Conservation (phyloP, 257 asterid species). For the Nicotiana knightiana region DNA sequence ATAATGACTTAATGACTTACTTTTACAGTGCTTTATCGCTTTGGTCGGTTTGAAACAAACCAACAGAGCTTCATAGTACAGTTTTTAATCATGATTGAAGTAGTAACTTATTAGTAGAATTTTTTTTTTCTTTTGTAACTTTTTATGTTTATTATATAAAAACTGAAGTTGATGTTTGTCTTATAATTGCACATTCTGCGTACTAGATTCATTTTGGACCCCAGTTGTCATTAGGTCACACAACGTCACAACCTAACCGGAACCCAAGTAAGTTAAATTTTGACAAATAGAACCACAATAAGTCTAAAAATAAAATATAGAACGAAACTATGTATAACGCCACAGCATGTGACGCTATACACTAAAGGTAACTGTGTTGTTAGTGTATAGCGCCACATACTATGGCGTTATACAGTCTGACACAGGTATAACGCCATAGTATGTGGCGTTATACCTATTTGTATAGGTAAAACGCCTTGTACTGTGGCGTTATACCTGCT, state of each 20-base stretch:
- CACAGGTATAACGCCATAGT: too few species aligned
- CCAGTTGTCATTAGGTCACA: slow-evolving; percentile 6
- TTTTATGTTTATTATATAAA: not conserved
- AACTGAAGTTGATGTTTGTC: not conserved
- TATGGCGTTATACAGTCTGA: too few species aligned
- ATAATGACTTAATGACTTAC: slow-evolving; percentile 8
- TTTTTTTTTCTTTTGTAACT: not conserved
- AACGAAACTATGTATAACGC: too few species aligned
- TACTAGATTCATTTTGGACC: not conserved
- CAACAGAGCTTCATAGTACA: not conserved
- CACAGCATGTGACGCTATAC: too few species aligned
- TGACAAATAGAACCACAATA: too few species aligned
- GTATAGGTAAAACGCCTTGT: too few species aligned
- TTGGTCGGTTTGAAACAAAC: not conserved
- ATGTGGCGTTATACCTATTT: too few species aligned
- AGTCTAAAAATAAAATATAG: too few species aligned
- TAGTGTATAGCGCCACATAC: too few species aligned
- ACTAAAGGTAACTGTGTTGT: too few species aligned
- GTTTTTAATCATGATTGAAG: not conserved
- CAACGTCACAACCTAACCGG: not conserved
- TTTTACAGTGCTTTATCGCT: not conserved
- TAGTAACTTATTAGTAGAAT: not conserved
- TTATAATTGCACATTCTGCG: not conserved
- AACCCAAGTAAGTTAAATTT: too few species aligned
- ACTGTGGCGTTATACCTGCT: too few species aligned